phyloP scores from a whole-genome alignment of 2,329 filamentous ascomycete genomes.

The Diaporthe australafricana region DNA sequence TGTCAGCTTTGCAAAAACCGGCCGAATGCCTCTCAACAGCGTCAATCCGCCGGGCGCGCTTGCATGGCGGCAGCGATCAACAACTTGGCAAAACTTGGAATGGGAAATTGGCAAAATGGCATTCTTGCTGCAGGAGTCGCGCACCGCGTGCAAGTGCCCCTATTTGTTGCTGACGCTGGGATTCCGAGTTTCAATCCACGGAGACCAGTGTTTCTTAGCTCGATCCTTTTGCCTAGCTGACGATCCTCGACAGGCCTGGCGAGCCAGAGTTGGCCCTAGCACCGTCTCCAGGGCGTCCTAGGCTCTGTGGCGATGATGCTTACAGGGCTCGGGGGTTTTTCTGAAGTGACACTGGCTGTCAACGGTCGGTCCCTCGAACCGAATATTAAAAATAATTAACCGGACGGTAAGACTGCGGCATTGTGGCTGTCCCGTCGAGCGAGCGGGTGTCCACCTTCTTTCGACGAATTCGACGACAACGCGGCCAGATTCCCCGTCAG shows the following conservation, averaged over 20 bases:
- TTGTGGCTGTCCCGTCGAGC: background rate
- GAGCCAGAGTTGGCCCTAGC: background rate
- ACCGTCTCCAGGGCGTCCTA: background rate
- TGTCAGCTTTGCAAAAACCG: background rate
- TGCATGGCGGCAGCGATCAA: conserved; percentile 30
- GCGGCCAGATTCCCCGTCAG: background rate
- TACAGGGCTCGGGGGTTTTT: background rate
- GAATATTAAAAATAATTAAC: background rate
- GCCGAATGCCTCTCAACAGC: background rate
- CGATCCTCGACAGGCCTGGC: conserved; percentile 3
- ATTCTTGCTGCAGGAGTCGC: conserved; percentile 32
- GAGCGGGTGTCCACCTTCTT: background rate
- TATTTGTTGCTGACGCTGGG: conserved; percentile 23
- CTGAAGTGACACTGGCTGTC: conserved; percentile 3
- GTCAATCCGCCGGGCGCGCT: conserved; percentile 10
- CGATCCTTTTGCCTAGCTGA: conserved; percentile 10
- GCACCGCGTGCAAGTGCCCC: conserved; percentile 20
- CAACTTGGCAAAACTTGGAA: conserved; percentile 36
- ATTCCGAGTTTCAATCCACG: conserved; percentile 2
- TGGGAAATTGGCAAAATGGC: conserved; percentile 38
- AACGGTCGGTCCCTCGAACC: conserved; percentile 23
- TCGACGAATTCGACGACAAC: background rate
- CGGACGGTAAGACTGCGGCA: background rate
- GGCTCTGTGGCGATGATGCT: background rate
- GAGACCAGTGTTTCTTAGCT: conserved; percentile 14